Conservation (phyloP, 164 flowering plant species). For the Tetrastigma voinierianum region DNA sequence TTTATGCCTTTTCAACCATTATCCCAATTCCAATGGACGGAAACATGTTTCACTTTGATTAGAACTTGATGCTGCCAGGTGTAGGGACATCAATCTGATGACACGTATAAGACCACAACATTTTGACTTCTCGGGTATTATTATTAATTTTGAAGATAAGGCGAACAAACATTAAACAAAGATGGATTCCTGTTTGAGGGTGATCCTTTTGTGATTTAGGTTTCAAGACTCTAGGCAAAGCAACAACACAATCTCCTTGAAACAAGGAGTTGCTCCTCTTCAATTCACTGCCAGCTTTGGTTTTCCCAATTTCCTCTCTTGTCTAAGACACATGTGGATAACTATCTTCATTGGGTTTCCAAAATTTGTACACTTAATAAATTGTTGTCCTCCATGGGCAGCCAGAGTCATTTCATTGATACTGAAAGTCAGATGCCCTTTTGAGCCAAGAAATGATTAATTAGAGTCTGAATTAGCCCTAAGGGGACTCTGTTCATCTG, state of each 20-base stretch:
- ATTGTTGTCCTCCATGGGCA: background rate
- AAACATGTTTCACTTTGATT: too few relatives aligned
- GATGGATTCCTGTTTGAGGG: slow-evolving; percentile 8
- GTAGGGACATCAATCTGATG: too few relatives aligned
- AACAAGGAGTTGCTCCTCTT: slow-evolving; percentile 26
- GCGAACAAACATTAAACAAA: background rate
- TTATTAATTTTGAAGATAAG: too few relatives aligned
- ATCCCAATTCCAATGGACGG: too few relatives aligned
- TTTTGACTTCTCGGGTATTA: too few relatives aligned
- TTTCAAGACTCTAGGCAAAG: background rate
- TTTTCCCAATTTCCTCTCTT: slow-evolving; percentile 2
- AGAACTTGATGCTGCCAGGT: too few relatives aligned
- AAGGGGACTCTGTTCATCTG: too few relatives aligned
- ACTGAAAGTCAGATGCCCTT: background rate
- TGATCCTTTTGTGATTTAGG: background rate
- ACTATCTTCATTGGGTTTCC: slow-evolving; percentile 20
- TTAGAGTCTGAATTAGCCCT: too few relatives aligned
- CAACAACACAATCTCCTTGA: slow-evolving; percentile 26
- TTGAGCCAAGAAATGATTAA: background rate
- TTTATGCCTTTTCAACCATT: too few relatives aligned
- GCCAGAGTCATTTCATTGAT: background rate
- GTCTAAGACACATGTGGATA: slow-evolving; percentile 20
- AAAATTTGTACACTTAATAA: slow-evolving; percentile 10
- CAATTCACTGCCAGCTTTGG: slow-evolving; percentile 20
- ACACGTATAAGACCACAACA: too few relatives aligned